Base-by-base conservation (phyloP, 1,284 basidiomycete genomes). In the Stygiomarasmius scandens region DNA sequence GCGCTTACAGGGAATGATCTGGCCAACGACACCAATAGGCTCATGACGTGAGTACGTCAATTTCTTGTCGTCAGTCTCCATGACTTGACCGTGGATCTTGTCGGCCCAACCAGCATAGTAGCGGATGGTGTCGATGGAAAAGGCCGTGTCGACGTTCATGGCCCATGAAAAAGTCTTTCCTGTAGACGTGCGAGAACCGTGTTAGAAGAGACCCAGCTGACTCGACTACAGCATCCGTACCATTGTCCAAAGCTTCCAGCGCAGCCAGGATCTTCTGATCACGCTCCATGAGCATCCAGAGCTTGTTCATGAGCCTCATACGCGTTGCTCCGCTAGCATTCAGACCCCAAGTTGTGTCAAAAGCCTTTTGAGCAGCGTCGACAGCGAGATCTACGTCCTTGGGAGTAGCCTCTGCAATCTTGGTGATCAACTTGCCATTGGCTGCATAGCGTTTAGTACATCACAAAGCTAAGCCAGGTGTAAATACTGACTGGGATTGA, bases 1-100 rank as follows among this genome's bases (percentile, higher is more conserved):
- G 16, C 38, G 38, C 38, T 32, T 23, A 51, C 86, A 88, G 19
- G 85, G 86, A 63, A 90, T 89, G 71, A 91, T 90, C 74, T 90
- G 87, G 55, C 85, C 75, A 23, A 85, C 82, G 59, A 95, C 93
- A 66, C 94, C 94, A 65, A 93, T 87, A 16, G 94, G 93, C 75
- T 96, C 94, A 70, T 93, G 91, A 32, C 85, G 80, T n/a, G 91
- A 89, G 74, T 90, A 93, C 3, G 80, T 82, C 60, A 92, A 75
- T 70, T 89, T 90, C 25, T 67, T 67, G 62, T 86, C 79, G 59
- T 74, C 72, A 36, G 85, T 87, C 83, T 83, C 76, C 56, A 89
- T 82, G 51, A 79, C 77, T 71, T 89, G 81, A 38, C 87, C 87
- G 60, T 82, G 78, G 63, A 86, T 76, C 73, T 89, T 90, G 77